These are phyloP conservation scores for Chlorencoelia australis DNA, from an alignment of 2,329 filamentous ascomycete genomes.

Conservation along the genomic window DNA sequence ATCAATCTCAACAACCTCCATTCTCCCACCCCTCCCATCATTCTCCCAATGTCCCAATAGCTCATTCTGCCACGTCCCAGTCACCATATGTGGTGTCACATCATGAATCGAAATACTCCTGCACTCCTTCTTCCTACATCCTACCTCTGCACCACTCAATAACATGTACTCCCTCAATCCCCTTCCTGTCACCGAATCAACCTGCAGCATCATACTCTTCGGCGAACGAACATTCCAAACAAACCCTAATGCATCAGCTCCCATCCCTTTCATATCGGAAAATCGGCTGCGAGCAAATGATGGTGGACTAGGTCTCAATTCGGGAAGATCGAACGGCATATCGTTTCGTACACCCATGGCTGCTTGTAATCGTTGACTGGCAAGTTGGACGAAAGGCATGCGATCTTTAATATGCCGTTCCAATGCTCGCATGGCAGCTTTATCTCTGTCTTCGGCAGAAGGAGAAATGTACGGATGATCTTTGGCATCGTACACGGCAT, in stretches of 20 bases:
- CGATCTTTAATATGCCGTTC: constrained; percentile 9
- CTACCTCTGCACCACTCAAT: constrained; percentile 10
- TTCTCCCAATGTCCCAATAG: constrained; percentile 16
- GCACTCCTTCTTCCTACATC: constrained; percentile 14
- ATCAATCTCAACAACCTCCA: constrained; percentile 20
- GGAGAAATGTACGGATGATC: neutral
- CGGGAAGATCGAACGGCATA: constrained; percentile 11
- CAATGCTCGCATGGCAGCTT: constrained; percentile 6
- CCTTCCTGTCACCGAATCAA: constrained; percentile 19
- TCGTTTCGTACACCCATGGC: constrained; percentile 16
- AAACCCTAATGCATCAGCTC: neutral
- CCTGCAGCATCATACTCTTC: neutral
- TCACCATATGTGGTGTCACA: constrained; percentile 18
- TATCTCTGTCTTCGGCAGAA: neutral
- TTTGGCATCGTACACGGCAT: neutral
- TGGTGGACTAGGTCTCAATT: neutral
- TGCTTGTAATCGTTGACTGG: constrained; percentile 16
- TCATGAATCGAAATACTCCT: constrained; percentile 22
- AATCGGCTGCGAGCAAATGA: neutral
- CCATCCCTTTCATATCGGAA: neutral
- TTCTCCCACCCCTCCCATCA: constrained; percentile 6
- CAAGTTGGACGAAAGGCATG: constrained; percentile 9
- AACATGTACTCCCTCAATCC: constrained; percentile 22
- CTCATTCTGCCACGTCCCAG: constrained; percentile 8
- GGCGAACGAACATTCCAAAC: neutral